Evolutionary conservation across 2,329 filamentous ascomycete species (phyloP), one percentile per base, ranked within the genome.

Genomic region (Fusarium musae): DNA sequence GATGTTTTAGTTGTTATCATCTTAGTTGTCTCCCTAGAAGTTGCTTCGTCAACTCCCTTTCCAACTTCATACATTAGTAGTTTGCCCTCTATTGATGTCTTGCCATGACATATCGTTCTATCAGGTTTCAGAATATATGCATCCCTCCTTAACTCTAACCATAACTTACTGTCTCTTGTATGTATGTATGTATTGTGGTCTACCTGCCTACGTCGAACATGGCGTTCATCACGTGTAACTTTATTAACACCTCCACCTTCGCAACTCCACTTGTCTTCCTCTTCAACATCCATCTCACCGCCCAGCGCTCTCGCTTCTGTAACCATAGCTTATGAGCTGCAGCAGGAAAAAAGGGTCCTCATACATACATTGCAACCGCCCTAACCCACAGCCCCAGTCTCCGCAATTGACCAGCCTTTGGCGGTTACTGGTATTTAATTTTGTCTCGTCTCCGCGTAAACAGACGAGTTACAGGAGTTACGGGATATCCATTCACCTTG

Each of bases 191-290:
- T 50, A n/a, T 26, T 36, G n/a, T 46, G 16, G 13, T 21, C 30
- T 28, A 17, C 37, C 37, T 47, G 26, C 30, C 36, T 46, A 36
- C 21, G 39, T 28, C n/a, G 17, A 50, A 50, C 42, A 54, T 67
- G 70, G 70, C 66, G 69, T 70, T 44, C 54, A 56, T 73, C 70
- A 73, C 70, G 70, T 73, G 61, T 70, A 42, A 58, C 46, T 42
- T 30, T 40, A 39, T 53, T 58, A 37, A 59, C 64, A 59, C 64
- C 65, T 69, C 64, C 69, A 65, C 58, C 26, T 30, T 36, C 30
- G 26, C 37, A 56, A 54, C 56, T 43, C 34, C 32, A 28, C 40
- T 40, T 68, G 32, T 32, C 28, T 28, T 60, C 9, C 40, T 43
- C 46, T 56, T 37, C 32, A 54, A 46, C 40, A 52, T 53, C 60